These are phyloP conservation scores for Termitomyces titanicus DNA, from an alignment of 768 basidiomycete genomes.

Conservation along the genomic window DNA sequence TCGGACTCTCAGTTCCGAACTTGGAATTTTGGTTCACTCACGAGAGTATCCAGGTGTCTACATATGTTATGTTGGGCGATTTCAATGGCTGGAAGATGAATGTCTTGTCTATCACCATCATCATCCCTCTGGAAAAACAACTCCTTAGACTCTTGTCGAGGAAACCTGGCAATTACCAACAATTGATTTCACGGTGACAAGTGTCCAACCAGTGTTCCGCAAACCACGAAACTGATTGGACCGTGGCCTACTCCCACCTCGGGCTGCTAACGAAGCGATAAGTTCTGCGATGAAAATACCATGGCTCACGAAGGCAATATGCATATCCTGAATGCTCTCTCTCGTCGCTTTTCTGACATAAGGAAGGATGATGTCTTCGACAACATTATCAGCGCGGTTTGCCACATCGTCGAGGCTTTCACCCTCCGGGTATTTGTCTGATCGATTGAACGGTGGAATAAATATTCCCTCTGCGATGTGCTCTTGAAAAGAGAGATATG, in stretches of 20 bases:
- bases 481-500: constrained; percentile 34
- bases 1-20: neutral
- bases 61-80: constrained; percentile 52
- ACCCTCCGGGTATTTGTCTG: constrained; percentile 62
- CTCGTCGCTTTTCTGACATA: constrained; percentile 41
- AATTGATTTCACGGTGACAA: constrained; percentile 43
- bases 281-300: constrained; percentile 67
- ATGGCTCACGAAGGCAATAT: constrained; percentile 72
- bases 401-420: constrained; percentile 67
- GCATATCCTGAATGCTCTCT: constrained; percentile 35
- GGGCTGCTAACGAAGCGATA: constrained; percentile 45
- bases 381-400: constrained; percentile 45
- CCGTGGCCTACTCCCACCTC: constrained; percentile 24
- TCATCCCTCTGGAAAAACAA: constrained; percentile 25
- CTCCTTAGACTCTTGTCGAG: neutral
- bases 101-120: constrained; percentile 13
- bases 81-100: constrained; percentile 32
- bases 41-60: constrained; percentile 54
- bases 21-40: constrained; percentile 25
- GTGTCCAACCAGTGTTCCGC: constrained; percentile 69
- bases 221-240: constrained; percentile 43
- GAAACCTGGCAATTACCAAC: constrained; percentile 7
- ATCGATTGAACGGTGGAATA: constrained; percentile 41
- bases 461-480: constrained; percentile 52
- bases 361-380: constrained; percentile 52